A percentile compares a stretch with the other conserved stretches of the same genome.
Conservation (phyloP, 139 green algal genomes). For the Microglena sp. region DNA sequence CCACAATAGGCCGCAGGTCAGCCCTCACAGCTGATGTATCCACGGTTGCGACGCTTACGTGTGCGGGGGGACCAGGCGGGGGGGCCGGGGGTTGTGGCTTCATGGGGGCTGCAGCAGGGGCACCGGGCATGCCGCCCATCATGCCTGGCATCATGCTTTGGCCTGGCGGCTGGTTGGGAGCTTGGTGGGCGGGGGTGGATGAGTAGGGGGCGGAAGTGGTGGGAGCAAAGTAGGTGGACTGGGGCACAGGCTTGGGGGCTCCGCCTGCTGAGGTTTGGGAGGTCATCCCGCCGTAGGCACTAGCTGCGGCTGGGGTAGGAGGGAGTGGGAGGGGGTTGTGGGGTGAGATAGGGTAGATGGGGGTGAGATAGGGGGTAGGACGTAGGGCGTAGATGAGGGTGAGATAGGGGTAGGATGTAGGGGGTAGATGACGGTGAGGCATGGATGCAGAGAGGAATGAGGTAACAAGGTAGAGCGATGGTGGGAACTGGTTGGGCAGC, state of each 20-base stretch:
- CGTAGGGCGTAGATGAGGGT: no score
- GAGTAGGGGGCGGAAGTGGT: no score
- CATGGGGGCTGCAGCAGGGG: slow-evolving; percentile 5
- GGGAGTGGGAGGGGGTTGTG: neutral
- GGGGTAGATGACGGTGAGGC: no score
- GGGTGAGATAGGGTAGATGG: neutral
- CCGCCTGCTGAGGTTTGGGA: neutral
- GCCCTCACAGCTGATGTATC: slow-evolving; percentile 52
- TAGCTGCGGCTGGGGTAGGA: neutral
- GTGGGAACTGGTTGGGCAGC: no score
- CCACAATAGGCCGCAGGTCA: slow-evolving; percentile 54
- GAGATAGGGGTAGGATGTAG: no score
- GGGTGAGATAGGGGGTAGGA: no score
- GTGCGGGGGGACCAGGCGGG: slow-evolving; percentile 57
- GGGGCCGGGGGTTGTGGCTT: slow-evolving; percentile 33
- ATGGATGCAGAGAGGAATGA: no score
- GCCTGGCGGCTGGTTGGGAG: neutral
- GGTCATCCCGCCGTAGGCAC: no score
- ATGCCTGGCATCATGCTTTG: neutral
- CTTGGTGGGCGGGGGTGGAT: neutral
- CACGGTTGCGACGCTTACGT: slow-evolving; percentile 55
- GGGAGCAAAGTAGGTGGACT: slow-evolving; percentile 15
- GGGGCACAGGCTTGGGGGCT: neutral
- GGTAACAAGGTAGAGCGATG: no score
- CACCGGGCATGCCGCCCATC: neutral